phyloP scores from a whole-genome alignment of 805 yeast genomes.

The Ogataea paraovalis region DNA sequence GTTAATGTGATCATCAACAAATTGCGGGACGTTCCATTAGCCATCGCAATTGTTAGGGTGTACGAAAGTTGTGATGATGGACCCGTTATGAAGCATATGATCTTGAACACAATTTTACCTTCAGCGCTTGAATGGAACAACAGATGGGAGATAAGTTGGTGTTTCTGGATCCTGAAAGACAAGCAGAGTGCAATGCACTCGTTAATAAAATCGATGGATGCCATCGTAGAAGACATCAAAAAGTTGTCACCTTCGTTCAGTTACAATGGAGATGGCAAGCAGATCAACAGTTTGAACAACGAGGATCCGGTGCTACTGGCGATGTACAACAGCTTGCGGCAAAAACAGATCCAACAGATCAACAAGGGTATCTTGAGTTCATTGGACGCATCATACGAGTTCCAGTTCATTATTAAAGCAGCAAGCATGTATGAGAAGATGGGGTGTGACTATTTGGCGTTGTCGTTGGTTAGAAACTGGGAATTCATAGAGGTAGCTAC shows the following conservation, averaged over 20 bases:
- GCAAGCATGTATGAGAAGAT: constrained; percentile 69
- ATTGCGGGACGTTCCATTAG: constrained; percentile 64
- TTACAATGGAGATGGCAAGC: constrained; percentile 35
- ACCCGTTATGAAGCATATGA: constrained; percentile 44
- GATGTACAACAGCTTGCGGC: constrained; percentile 60
- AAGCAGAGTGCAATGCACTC: constrained; percentile 56
- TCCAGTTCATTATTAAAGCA: constrained; percentile 56
- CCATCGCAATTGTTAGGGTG: constrained; percentile 76
- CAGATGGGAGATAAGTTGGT: constrained; percentile 80
- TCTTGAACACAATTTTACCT: constrained; percentile 52
- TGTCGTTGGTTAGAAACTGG: constrained; percentile 67
- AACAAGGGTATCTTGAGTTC: constrained; percentile 45
- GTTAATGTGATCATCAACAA: constrained; percentile 69
- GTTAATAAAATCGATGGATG: constrained; percentile 51
- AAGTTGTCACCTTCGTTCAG: constrained; percentile 27
- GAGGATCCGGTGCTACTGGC: constrained; percentile 82
- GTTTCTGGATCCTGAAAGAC: constrained; percentile 61
- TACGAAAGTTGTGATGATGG: constrained; percentile 60
- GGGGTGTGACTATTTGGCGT: constrained; percentile 85
- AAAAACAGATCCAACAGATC: constrained; percentile 35
- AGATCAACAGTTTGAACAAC: constrained; percentile 18
- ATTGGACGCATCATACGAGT: constrained; percentile 47
- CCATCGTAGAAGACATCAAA: constrained; percentile 27
- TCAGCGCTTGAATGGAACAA: constrained; percentile 59
- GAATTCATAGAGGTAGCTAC: constrained; percentile 35